Conservation (phyloP, 192 early-diverging fungal species). For the Oehlia diaphana region DNA sequence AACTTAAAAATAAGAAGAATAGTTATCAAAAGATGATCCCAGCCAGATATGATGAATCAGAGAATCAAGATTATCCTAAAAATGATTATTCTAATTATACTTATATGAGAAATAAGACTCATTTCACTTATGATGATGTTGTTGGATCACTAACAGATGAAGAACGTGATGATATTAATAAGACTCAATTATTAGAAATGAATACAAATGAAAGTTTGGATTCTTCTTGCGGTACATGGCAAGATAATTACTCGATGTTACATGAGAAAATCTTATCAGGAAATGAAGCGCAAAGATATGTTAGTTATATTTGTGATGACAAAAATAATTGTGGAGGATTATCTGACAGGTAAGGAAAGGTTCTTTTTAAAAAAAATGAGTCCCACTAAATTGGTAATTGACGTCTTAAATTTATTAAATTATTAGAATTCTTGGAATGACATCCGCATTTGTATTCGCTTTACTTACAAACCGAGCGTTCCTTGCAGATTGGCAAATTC, state of each 20-base stretch:
- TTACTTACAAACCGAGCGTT: conserved; percentile 42
- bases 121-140: conserved; percentile 16
- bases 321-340: conserved; percentile 47
- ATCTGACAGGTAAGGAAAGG: conserved; percentile 42
- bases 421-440: conserved; percentile 38
- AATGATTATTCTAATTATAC: background rate
- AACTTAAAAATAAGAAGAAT: conserved; percentile 10
- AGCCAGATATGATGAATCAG: background rate
- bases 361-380: background rate
- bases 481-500: conserved; percentile 41
- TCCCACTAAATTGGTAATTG: too few relatives aligned
- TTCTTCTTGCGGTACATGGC: conserved; percentile 43
- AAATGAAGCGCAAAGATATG: conserved; percentile 31
- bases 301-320: conserved; percentile 41
- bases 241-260: conserved; percentile 37
- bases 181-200: background rate
- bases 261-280: conserved; percentile 30
- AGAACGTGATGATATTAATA: background rate
- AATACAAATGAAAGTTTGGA: conserved; percentile 14
- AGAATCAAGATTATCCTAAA: background rate
- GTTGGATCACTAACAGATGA: background rate
- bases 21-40: background rate
- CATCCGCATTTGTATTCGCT: conserved; percentile 48
- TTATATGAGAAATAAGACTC: background rate
- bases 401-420: too few relatives aligned